Percentiles rank a stretch among this genome's conserved stretches.
Conservation (phyloP, 2,329 filamentous ascomycete species). For the Aspergillus bombycis region DNA sequence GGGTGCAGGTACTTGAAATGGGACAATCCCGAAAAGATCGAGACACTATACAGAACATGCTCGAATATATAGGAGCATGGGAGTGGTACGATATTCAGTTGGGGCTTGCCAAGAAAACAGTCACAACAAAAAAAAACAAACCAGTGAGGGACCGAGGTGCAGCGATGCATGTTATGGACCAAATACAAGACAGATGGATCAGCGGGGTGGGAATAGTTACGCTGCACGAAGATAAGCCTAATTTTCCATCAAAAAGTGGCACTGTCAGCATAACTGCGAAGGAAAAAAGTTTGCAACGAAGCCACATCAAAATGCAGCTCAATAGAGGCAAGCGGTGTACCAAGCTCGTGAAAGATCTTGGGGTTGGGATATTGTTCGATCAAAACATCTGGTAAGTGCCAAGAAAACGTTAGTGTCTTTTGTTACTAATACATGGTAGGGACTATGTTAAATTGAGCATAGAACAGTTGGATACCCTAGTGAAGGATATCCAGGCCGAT, state of each 20-base stretch:
- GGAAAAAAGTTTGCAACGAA: background rate
- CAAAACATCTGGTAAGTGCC: constrained; percentile 16
- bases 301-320: constrained; percentile 10
- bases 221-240: background rate
- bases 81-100: constrained; percentile 19
- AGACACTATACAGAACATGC: constrained; percentile 17
- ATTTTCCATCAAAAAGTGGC: background rate
- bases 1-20: constrained; percentile 19
- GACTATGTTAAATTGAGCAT: constrained; percentile 15
- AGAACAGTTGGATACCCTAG: constrained; percentile 11
- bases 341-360: constrained; percentile 15
- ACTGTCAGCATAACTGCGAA: background rate
- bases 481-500: constrained; percentile 19
- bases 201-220: constrained; percentile 5
- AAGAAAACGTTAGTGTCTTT: constrained; percentile 6
- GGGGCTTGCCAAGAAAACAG: constrained; percentile 10
- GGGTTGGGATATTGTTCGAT: constrained; percentile 13
- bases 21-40: constrained; percentile 7
- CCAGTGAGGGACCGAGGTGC: constrained; percentile 8
- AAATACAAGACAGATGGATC: constrained; percentile 13
- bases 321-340: constrained; percentile 12
- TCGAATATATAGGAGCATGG: constrained; percentile 23
- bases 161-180: constrained; percentile 11
- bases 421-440: constrained; percentile 11
- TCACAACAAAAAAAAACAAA: constrained; percentile 16